Evolutionary conservation across 345 rosid species (phyloP).

Genomic region (Populus nigra): DNA sequence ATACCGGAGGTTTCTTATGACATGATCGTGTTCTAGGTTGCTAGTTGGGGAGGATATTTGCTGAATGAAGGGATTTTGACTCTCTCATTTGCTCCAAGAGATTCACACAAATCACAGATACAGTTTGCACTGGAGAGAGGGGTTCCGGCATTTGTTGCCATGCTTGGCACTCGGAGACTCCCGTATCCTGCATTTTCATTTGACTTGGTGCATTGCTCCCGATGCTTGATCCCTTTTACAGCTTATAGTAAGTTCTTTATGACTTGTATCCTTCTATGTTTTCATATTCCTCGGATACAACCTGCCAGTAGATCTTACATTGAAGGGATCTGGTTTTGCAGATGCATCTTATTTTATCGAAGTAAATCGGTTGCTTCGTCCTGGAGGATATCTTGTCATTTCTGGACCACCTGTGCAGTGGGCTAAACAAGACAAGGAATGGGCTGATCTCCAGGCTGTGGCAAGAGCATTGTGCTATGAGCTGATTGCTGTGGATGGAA

Average conservation of each 20-base stretch:
- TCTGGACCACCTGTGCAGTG: slow-evolving; percentile 99
- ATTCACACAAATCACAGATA: slow-evolving; percentile 95
- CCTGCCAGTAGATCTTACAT: slow-evolving; percentile 19
- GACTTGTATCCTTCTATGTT: background rate
- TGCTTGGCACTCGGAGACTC: slow-evolving; percentile 98
- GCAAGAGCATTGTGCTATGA: slow-evolving; percentile 89
- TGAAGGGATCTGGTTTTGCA: slow-evolving; percentile 37
- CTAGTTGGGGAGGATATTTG: slow-evolving; percentile 92
- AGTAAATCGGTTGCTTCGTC: slow-evolving; percentile 86
- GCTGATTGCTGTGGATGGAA: slow-evolving; percentile 82
- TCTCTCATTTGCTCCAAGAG: slow-evolving; percentile 93
- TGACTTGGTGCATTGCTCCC: slow-evolving; percentile 86
- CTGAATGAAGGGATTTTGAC: slow-evolving; percentile 68
- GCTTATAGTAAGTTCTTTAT: slow-evolving; percentile 77
- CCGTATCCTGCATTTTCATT: slow-evolving; percentile 90
- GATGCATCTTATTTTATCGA: slow-evolving; percentile 93
- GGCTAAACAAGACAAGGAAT: slow-evolving; percentile 97
- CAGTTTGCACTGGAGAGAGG: slow-evolving; percentile 98
- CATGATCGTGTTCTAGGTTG: slow-evolving; percentile 53
- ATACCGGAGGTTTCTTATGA: background rate
- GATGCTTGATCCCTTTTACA: slow-evolving; percentile 91
- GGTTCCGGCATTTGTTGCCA: slow-evolving; percentile 93
- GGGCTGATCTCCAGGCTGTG: slow-evolving; percentile 97
- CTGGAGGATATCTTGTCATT: slow-evolving; percentile 90
- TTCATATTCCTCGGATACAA: slow-evolving; percentile 7